These are phyloP conservation scores for Eimeria mitis DNA, from an alignment of 169 alveolate species.

Conservation along the genomic window DNA sequence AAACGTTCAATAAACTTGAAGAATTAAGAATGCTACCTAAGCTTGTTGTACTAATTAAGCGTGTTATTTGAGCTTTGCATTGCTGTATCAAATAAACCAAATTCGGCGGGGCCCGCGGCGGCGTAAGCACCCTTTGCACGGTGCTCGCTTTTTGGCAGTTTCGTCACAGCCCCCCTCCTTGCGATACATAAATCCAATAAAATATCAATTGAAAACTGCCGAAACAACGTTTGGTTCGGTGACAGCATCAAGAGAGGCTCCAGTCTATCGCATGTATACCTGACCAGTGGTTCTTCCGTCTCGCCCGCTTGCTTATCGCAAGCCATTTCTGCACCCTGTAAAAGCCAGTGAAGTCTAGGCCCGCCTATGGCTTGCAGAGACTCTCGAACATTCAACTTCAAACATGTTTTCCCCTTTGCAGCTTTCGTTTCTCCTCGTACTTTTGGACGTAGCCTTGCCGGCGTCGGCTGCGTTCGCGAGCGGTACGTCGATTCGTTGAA, in stretches of 20 bases:
- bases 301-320: background rate
- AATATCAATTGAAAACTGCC: background rate
- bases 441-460: background rate
- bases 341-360: background rate
- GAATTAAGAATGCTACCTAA: background rate
- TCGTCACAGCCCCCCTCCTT: background rate
- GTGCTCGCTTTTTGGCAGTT: background rate
- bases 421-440: conserved; percentile 11
- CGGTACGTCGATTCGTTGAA: conserved; percentile 13
- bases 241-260: background rate
- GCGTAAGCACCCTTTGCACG: background rate
- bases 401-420: background rate
- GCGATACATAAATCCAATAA: background rate
- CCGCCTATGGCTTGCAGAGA: background rate
- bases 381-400: background rate
- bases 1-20: background rate
- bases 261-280: background rate
- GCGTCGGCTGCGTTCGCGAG: background rate
- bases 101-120: background rate
- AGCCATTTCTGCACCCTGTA: background rate
- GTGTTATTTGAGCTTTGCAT: background rate
- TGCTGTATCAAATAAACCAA: background rate
- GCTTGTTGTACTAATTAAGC: background rate
- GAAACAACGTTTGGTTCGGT: background rate
- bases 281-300: conserved; percentile 1